Conservation (phyloP, 1,139 yeast species). For the Tardiomyces blankii region DNA sequence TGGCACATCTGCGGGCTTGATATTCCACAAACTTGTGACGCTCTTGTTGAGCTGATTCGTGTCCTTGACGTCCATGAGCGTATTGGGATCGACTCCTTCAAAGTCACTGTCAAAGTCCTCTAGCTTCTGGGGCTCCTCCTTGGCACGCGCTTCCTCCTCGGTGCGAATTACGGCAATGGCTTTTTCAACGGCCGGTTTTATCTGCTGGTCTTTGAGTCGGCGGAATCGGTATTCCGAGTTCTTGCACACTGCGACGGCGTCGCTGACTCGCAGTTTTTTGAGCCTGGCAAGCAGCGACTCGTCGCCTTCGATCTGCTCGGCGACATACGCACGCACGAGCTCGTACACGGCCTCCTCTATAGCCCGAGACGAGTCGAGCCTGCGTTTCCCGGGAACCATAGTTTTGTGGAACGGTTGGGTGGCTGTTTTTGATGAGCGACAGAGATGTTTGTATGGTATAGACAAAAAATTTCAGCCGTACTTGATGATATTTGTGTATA, state of each 20-base stretch:
- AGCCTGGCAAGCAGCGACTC: not conserved
- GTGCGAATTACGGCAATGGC: conserved; percentile 35
- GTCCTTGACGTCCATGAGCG: conserved; percentile 43
- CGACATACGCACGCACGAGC: conserved; percentile 9
- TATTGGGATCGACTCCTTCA: conserved; percentile 33
- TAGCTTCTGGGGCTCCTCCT: conserved; percentile 17
- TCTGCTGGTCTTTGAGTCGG: conserved; percentile 48
- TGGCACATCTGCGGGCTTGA: conserved; percentile 9
- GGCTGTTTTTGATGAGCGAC: not conserved
- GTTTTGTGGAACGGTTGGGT: not conserved
- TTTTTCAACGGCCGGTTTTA: conserved; percentile 49
- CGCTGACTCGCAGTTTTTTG: conserved; percentile 2
- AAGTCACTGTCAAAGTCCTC: conserved; percentile 29
- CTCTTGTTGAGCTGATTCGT: conserved; percentile 61
- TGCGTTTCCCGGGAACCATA: not conserved
- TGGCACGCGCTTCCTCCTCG: conserved; percentile 31
- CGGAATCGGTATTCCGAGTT: conserved; percentile 45
- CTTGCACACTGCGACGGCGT: conserved; percentile 13
- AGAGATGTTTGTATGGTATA: no score
- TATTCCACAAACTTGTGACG: conserved; percentile 62
- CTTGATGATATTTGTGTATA: not conserved
- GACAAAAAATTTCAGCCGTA: not conserved
- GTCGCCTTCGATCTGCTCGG: conserved; percentile 8
- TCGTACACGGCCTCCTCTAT: conserved; percentile 6
- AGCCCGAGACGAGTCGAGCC: not conserved